Percentiles rank a stretch among this genome's conserved stretches.
Evolutionary conservation across 306 rosid genomes (phyloP).

Genomic region (Cercis canadensis): DNA sequence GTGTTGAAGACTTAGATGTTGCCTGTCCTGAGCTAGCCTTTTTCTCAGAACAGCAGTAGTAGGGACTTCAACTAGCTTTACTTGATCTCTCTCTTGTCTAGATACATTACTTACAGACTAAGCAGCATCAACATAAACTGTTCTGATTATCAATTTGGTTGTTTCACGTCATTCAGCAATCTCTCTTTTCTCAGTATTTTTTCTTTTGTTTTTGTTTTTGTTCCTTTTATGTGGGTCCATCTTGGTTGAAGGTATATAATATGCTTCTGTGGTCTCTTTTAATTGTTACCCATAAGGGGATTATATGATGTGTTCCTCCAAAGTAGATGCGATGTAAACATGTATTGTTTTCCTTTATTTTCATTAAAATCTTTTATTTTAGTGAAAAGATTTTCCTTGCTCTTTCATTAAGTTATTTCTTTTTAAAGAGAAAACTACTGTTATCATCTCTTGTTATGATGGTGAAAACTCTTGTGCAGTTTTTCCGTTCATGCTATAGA

Average conservation of each 20-base stretch:
- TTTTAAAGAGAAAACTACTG: slow-evolving; percentile 16
- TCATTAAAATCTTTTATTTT: not conserved
- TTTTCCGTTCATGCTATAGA: slow-evolving; percentile 92
- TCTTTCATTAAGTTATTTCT: not conserved
- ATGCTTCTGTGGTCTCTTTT: not conserved
- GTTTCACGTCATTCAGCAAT: slow-evolving; percentile 19
- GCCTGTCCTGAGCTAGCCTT: slow-evolving; percentile 11
- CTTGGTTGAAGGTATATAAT: slow-evolving; percentile 21
- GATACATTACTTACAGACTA: slow-evolving; percentile 25
- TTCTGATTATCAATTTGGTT: slow-evolving; percentile 24
- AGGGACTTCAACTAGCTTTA: slow-evolving; percentile 29
- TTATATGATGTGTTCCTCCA: slow-evolving; percentile 12
- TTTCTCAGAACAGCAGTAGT: slow-evolving; percentile 20
- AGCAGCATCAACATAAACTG: slow-evolving; percentile 6
- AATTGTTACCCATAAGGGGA: too few relatives aligned
- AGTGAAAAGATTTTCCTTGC: not conserved
- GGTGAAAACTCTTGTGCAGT: slow-evolving; percentile 57
- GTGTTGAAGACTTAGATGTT: too few relatives aligned
- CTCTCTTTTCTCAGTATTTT: too few relatives aligned
- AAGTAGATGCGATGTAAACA: slow-evolving; percentile 13
- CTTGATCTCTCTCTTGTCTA: slow-evolving; percentile 1
- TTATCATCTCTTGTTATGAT: slow-evolving; percentile 25
- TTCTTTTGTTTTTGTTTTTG: too few relatives aligned
- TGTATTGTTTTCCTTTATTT: not conserved
- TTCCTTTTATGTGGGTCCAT: not conserved